phyloP scores from a whole-genome alignment of 441 rosid genomes.

The Syzygium malaccense region DNA sequence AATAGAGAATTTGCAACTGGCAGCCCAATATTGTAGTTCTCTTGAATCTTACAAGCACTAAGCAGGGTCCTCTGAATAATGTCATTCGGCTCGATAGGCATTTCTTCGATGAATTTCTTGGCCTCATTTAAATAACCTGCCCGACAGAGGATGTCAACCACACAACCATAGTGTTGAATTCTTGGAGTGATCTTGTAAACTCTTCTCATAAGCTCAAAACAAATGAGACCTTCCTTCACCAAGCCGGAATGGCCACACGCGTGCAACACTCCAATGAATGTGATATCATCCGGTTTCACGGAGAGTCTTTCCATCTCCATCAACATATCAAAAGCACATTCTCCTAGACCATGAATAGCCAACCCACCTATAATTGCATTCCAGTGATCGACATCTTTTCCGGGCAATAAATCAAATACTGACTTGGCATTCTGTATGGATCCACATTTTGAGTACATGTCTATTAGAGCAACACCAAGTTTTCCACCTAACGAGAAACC shows the following conservation, averaged over 20 bases:
- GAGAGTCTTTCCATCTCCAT: constrained; percentile 38
- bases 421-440: constrained; percentile 35
- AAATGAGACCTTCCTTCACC: constrained; percentile 58
- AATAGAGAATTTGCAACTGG: constrained; percentile 34
- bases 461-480: constrained; percentile 58
- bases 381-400: constrained; percentile 57
- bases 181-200: constrained; percentile 45
- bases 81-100: constrained; percentile 55
- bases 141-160: constrained; percentile 47
- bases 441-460: constrained; percentile 60
- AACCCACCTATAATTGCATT: constrained; percentile 65
- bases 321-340: constrained; percentile 45
- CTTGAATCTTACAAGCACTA: constrained; percentile 39
- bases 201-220: constrained; percentile 62
- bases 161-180: constrained; percentile 57
- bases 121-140: constrained; percentile 46
- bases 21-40: constrained; percentile 38
- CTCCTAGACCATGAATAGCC: constrained; percentile 57
- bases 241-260: constrained; percentile 59
- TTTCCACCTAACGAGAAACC: constrained; percentile 29
- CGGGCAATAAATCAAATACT: constrained; percentile 27
- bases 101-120: constrained; percentile 30
- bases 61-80: constrained; percentile 54
- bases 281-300: constrained; percentile 41
- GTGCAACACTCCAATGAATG: constrained; percentile 40